A percentile compares a stretch with the other conserved stretches of the same genome.
phyloP scores from a whole-genome alignment of 2,329 filamentous ascomycete genomes.

The Hysterium pulicare region DNA sequence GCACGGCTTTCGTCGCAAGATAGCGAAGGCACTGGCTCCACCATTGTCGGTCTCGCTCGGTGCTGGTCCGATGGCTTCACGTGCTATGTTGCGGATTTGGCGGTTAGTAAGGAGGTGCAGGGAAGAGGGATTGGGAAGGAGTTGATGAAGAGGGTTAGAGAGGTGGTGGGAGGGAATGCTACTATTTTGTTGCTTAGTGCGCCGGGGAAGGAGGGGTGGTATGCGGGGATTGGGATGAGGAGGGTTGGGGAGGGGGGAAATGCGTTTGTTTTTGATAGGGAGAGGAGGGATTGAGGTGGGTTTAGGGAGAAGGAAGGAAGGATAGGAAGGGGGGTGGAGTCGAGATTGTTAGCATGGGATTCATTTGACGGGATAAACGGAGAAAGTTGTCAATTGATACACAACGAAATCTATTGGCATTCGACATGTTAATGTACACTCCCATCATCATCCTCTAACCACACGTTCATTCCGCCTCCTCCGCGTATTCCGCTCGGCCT shows the following conservation, averaged over 20 bases:
- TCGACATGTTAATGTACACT: constrained; percentile 3
- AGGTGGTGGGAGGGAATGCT: not conserved
- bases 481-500: constrained; percentile 56
- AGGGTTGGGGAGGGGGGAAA: not conserved
- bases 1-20: not conserved
- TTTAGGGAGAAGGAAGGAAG: too few relatives aligned
- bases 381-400: too few relatives aligned
- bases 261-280: not conserved
- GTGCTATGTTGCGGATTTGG: not conserved
- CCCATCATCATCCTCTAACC: not conserved
- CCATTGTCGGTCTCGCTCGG: not conserved
- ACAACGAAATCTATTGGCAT: constrained; percentile 4
- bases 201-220: not conserved
- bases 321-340: too few relatives aligned
- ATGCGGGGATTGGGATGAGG: not conserved
- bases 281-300: not conserved
- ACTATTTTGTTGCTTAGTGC: not conserved
- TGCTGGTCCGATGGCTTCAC: not conserved
- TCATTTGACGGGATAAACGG: too few relatives aligned
- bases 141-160: not conserved
- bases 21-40: too few relatives aligned
- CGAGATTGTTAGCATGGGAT: too few relatives aligned
- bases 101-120: not conserved
- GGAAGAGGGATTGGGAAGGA: not conserved
- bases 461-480: constrained; percentile 31